A percentile compares a stretch with the other conserved stretches of the same genome.
Evolutionary conservation across 345 rosid genomes (phyloP).

Genomic region (Crucihimalaya himalaica): DNA sequence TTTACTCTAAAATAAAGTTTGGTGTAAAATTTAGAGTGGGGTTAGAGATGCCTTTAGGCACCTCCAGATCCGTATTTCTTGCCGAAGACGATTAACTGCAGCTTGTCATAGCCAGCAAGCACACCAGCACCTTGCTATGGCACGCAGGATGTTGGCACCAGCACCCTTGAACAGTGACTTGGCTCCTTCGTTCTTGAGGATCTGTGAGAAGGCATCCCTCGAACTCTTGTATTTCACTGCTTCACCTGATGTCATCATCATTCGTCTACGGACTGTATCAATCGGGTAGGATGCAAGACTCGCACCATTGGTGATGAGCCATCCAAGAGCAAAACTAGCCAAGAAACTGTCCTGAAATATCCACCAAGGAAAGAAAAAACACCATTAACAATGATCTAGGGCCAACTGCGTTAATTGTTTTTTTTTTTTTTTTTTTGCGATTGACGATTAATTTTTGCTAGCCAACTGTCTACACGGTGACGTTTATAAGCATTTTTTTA

Average conservation of each 20-base stretch:
- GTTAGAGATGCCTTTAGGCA: too few relatives aligned
- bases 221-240: slow-evolving; percentile 93
- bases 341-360: slow-evolving; percentile 80
- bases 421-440: too few relatives aligned
- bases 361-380: neutral
- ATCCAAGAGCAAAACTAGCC: slow-evolving; percentile 86
- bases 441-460: too few relatives aligned
- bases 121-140: slow-evolving; percentile 93
- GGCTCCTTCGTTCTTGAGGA: slow-evolving; percentile 81
- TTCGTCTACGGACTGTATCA: slow-evolving; percentile 91
- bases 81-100: slow-evolving; percentile 79
- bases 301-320: slow-evolving; percentile 89
- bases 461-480: too few relatives aligned
- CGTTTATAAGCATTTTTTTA: too few relatives aligned
- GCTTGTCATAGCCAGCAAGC: slow-evolving; percentile 85
- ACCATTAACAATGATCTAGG: too few relatives aligned
- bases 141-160: slow-evolving; percentile 89
- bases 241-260: slow-evolving; percentile 98
- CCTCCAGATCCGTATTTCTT: slow-evolving; percentile 91
- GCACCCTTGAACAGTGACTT: slow-evolving; percentile 92
- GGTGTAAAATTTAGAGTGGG: too few relatives aligned
- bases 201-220: slow-evolving; percentile 66
- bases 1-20: too few relatives aligned
- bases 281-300: slow-evolving; percentile 89
- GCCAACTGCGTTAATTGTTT: too few relatives aligned